Evolutionary conservation across 139 green algal genomes (phyloP).

Genomic region (Diplosphaera chodatii): DNA sequence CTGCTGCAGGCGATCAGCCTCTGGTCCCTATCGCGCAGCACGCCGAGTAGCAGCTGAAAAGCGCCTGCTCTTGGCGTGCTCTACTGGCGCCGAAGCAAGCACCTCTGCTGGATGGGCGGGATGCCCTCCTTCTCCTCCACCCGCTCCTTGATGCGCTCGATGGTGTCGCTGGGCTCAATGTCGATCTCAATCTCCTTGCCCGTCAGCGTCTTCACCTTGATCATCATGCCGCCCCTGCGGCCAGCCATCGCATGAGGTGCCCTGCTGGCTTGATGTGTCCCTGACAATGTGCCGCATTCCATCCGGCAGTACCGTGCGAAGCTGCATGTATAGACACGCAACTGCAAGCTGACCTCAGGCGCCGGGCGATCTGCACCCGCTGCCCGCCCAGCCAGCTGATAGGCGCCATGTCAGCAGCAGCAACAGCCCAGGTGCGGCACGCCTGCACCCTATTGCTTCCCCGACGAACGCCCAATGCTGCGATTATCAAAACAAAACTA

Average conservation of each 20-base stretch:
- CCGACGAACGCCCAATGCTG: too few relatives aligned
- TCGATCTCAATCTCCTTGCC: slow-evolving; percentile 99
- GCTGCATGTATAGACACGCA: too few relatives aligned
- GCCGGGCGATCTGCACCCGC: not conserved
- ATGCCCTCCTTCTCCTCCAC: slow-evolving; percentile 99
- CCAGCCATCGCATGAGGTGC: not conserved
- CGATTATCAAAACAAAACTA: too few relatives aligned
- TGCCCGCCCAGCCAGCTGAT: not conserved
- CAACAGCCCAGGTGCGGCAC: too few relatives aligned
- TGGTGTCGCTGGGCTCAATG: slow-evolving; percentile 95
- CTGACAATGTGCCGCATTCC: not conserved
- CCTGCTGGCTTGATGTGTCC: too few relatives aligned
- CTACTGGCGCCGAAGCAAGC: too few relatives aligned
- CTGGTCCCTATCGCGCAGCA: too few relatives aligned
- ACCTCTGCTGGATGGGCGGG: slow-evolving; percentile 96
- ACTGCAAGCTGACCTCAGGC: not conserved
- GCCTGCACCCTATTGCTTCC: too few relatives aligned
- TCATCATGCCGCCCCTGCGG: slow-evolving; percentile 62
- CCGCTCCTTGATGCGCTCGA: slow-evolving; percentile 98
- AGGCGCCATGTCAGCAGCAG: not conserved
- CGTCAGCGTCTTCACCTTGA: slow-evolving; percentile 97
- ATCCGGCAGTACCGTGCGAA: too few relatives aligned
- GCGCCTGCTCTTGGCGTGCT: not conserved
- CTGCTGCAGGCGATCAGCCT: too few relatives aligned
- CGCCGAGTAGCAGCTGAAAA: not conserved